phyloP scores from a whole-genome alignment of 805 yeast species.

The Starmera caribaea region DNA sequence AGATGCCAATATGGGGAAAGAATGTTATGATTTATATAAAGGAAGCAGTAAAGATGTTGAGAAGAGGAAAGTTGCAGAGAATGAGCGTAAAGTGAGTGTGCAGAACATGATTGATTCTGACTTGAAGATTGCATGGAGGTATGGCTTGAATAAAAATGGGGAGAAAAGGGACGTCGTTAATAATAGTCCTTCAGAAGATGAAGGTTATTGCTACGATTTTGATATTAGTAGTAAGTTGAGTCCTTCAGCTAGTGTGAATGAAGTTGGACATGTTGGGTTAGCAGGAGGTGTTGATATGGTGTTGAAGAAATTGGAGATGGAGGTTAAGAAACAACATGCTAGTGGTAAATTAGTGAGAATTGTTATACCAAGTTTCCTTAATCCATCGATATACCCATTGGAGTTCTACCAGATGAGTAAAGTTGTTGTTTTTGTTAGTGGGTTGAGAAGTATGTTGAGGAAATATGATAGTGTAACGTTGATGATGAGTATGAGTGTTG shows the following conservation, averaged over 20 bases:
- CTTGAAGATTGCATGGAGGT: slow-evolving; percentile 91
- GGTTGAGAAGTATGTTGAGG: slow-evolving; percentile 44
- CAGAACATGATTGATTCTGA: slow-evolving; percentile 47
- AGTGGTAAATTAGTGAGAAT: slow-evolving; percentile 44
- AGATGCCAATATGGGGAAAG: slow-evolving; percentile 39
- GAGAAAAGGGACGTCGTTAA: slow-evolving; percentile 13
- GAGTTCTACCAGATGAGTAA: slow-evolving; percentile 32
- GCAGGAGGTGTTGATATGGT: slow-evolving; percentile 18
- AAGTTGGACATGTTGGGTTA: slow-evolving; percentile 46
- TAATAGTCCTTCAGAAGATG: slow-evolving; percentile 8
- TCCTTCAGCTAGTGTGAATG: slow-evolving; percentile 58
- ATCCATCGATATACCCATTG: slow-evolving; percentile 67
- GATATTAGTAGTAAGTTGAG: slow-evolving; percentile 65
- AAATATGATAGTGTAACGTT: slow-evolving; percentile 38
- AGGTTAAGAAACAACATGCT: slow-evolving; percentile 28
- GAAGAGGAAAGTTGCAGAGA: slow-evolving; percentile 43
- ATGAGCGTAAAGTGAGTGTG: slow-evolving; percentile 58
- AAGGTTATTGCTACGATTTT: slow-evolving; percentile 51
- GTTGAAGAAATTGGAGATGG: slow-evolving; percentile 32
- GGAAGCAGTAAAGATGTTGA: slow-evolving; percentile 61
- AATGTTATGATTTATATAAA: slow-evolving; percentile 68
- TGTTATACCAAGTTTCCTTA: slow-evolving; percentile 66
- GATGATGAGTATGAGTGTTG: slow-evolving; percentile 50
- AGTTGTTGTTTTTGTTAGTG: slow-evolving; percentile 51
- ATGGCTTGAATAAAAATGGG: slow-evolving; percentile 42